Evolutionary conservation across 108 stramenopile species (phyloP).

Genomic region (Pseudonitzschia multistriata): DNA sequence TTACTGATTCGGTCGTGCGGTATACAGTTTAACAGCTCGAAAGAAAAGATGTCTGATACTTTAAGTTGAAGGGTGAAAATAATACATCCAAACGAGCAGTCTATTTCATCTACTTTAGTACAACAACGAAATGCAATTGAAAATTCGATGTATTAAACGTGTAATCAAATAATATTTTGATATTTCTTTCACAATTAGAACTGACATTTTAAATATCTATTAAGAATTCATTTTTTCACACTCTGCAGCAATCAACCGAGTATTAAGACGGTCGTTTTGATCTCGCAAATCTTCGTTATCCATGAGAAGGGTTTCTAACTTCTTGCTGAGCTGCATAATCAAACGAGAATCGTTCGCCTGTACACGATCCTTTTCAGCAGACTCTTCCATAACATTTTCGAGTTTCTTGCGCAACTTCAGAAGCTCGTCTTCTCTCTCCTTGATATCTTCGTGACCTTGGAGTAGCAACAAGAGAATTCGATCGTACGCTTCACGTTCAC

Average conservation of each 20-base stretch:
- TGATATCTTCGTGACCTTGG: conserved; percentile 82
- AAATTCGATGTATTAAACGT: no score
- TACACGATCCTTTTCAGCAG: conserved; percentile 78
- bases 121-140: not conserved
- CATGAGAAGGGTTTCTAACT: conserved; percentile 88
- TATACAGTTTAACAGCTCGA: no score
- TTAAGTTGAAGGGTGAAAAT: no score
- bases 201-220: not conserved
- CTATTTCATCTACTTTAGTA: no score
- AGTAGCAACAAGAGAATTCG: conserved; percentile 80
- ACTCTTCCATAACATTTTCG: conserved; percentile 62
- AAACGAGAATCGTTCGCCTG: conserved; percentile 91
- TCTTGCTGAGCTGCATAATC: conserved; percentile 92
- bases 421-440: conserved; percentile 87
- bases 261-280: conserved; percentile 84
- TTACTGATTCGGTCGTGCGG: no score
- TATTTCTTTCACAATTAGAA: no score
- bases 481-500: conserved; percentile 85
- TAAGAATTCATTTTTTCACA: conserved; percentile 66
- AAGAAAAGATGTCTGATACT: no score
- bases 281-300: conserved; percentile 91
- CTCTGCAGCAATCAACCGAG: conserved; percentile 79
- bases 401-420: conserved; percentile 63
- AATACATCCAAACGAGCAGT: no score
- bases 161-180: no score